Percentiles rank a stretch among this genome's conserved stretches.
Evolutionary conservation across 257 asterid species (phyloP).

Genomic region (Echites panduratus): DNA sequence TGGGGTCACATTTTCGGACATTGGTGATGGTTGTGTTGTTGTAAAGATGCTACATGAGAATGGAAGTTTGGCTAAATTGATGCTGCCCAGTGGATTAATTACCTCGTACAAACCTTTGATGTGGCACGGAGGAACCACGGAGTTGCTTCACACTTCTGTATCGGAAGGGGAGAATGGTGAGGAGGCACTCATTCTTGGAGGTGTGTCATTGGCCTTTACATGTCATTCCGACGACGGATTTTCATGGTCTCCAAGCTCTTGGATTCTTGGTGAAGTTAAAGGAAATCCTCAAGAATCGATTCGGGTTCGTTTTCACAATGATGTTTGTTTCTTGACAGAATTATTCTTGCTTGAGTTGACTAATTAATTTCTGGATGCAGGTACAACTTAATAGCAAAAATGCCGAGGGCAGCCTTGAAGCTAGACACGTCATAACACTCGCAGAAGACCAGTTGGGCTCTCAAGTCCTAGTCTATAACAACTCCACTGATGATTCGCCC

Average conservation of each 20-base stretch:
- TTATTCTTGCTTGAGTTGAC: no score
- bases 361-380: constrained; percentile 22
- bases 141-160: constrained; percentile 65
- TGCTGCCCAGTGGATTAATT: constrained; percentile 76
- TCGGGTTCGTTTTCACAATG: constrained; percentile 27
- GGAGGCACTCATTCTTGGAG: constrained; percentile 51
- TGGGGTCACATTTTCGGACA: constrained; percentile 48
- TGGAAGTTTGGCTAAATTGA: constrained; percentile 50
- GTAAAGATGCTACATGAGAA: constrained; percentile 52
- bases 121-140: constrained; percentile 79
- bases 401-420: constrained; percentile 24
- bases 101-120: constrained; percentile 67
- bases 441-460: constrained; percentile 42
- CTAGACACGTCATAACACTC: constrained; percentile 47
- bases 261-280: constrained; percentile 44
- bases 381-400: constrained; percentile 43
- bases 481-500: constrained; percentile 30
- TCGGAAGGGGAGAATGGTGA: constrained; percentile 26
- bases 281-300: constrained; percentile 52
- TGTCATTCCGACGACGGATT: constrained; percentile 25
- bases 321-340: not conserved
- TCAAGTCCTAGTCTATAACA: constrained; percentile 34
- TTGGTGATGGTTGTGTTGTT: constrained; percentile 40
- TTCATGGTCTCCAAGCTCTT: constrained; percentile 46
- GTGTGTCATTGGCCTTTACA: constrained; percentile 46